A percentile compares a stretch with the other conserved stretches of the same genome.
These are phyloP conservation scores for Skeletonema grethae DNA, from an alignment of 108 stramenopile species.

Conservation along the genomic window DNA sequence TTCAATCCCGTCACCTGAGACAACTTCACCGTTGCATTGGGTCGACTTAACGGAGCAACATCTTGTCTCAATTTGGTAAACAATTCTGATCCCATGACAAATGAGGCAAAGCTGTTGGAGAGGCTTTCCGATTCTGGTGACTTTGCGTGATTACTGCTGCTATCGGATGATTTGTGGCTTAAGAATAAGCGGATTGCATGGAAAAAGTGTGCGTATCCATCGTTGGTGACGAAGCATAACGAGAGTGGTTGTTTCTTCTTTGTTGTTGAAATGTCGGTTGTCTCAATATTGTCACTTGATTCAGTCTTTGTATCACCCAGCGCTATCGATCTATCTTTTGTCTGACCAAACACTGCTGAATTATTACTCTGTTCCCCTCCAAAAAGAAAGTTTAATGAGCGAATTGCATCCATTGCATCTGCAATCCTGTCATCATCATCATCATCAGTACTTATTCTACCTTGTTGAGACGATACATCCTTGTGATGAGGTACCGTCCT, in stretches of 20 bases:
- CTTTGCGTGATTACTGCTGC: neutral
- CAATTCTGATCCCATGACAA: constrained; percentile 32
- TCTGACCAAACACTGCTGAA: neutral
- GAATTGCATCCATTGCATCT: constrained; percentile 43
- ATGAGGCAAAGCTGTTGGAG: constrained; percentile 35
- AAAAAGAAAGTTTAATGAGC: constrained; percentile 36
- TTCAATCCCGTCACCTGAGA: constrained; percentile 16
- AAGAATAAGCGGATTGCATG: constrained; percentile 26
- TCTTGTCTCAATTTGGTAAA: constrained; percentile 20
- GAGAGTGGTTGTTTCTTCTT: constrained; percentile 34
- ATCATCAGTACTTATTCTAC: too few relatives aligned
- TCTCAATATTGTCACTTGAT: neutral
- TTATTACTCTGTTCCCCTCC: constrained; percentile 4
- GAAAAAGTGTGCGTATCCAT: constrained; percentile 43
- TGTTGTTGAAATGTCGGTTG: neutral
- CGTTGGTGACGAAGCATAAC: constrained; percentile 37
- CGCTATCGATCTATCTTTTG: too few relatives aligned
- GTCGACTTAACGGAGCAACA: constrained; percentile 32
- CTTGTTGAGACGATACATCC: neutral
- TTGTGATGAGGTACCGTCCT: neutral
- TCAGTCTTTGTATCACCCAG: neutral
- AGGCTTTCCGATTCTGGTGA: constrained; percentile 12
- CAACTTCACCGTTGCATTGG: constrained; percentile 21
- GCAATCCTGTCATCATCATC: constrained; percentile 17
- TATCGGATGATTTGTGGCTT: neutral